Evolutionary conservation across 176 grass and related monocot species (phyloP).

Genomic region (Carex cristatella): DNA sequence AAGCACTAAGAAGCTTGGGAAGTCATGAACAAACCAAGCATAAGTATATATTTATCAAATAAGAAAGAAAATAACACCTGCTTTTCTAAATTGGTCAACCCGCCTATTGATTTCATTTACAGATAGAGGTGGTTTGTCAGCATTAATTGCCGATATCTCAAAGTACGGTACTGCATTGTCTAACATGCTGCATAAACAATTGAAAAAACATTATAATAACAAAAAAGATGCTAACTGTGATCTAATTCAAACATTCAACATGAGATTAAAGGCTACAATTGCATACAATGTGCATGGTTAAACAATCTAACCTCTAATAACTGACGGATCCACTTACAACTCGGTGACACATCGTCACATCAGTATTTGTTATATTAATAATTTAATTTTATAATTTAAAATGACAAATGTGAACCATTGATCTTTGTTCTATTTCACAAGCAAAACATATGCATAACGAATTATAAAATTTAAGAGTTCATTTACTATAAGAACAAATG

Average conservation of each 20-base stretch:
- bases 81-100: conserved; percentile 81
- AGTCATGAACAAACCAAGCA: background rate
- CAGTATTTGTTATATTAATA: background rate
- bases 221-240: conserved; percentile 4
- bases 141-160: conserved; percentile 95
- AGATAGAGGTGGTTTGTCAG: conserved; percentile 78
- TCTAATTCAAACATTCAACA: background rate
- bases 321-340: background rate
- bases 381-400: background rate
- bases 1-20: background rate
- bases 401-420: background rate
- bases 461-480: background rate
- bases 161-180: conserved; percentile 73
- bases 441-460: background rate
- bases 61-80: conserved; percentile 52
- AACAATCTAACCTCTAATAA: background rate
- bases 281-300: background rate
- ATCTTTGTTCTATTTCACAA: background rate
- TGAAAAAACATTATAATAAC: conserved; percentile 15
- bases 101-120: conserved; percentile 68
- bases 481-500: background rate
- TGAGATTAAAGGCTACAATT: background rate
- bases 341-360: background rate
- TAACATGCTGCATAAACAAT: conserved; percentile 59
- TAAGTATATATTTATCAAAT: background rate